Conservation (phyloP, 2,329 filamentous ascomycete genomes). For the Pseudogymnoascus sp. region DNA sequence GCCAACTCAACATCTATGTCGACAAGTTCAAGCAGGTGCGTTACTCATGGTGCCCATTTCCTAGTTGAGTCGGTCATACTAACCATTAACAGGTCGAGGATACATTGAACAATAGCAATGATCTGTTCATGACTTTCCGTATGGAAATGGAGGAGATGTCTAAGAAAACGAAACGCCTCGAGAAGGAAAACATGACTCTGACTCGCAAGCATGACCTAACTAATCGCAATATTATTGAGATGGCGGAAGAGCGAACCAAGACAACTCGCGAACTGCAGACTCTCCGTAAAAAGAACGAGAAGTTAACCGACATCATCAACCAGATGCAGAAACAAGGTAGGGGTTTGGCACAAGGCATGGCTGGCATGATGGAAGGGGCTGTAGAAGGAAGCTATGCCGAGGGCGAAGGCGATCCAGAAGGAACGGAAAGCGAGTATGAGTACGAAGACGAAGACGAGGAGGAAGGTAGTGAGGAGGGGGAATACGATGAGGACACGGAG, state of each 20-base stretch:
- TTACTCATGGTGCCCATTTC: conserved; percentile 20
- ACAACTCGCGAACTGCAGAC: conserved; percentile 70
- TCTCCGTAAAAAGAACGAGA: conserved; percentile 70
- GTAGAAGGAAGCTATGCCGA: conserved; percentile 50
- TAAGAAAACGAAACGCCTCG: conserved; percentile 93
- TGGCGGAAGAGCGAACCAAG: conserved; percentile 86
- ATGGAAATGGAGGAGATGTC: conserved; percentile 99
- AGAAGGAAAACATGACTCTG: conserved; percentile 89
- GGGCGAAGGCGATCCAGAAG: conserved; percentile 42
- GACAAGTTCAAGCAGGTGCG: conserved; percentile 99
- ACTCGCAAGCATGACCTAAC: conserved; percentile 91
- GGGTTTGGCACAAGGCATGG: conserved; percentile 60
- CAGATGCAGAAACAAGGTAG: conserved; percentile 94
- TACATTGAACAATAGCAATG: conserved; percentile 96
- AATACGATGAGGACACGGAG: conserved; percentile 40
- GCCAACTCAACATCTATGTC: conserved; percentile 95
- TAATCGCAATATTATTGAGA: conserved; percentile 89
- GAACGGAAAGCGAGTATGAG: conserved; percentile 58
- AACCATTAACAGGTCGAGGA: conserved; percentile 79
- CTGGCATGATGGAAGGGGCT: conserved; percentile 50
- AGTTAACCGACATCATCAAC: conserved; percentile 88
- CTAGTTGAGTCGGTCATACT: conserved; percentile 21
- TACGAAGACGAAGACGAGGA: conserved; percentile 56
- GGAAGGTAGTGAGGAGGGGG: conserved; percentile 33
- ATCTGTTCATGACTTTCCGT: conserved; percentile 90